These are phyloP conservation scores for Mycena rosella DNA, from an alignment of 768 basidiomycete species.

Conservation along the genomic window DNA sequence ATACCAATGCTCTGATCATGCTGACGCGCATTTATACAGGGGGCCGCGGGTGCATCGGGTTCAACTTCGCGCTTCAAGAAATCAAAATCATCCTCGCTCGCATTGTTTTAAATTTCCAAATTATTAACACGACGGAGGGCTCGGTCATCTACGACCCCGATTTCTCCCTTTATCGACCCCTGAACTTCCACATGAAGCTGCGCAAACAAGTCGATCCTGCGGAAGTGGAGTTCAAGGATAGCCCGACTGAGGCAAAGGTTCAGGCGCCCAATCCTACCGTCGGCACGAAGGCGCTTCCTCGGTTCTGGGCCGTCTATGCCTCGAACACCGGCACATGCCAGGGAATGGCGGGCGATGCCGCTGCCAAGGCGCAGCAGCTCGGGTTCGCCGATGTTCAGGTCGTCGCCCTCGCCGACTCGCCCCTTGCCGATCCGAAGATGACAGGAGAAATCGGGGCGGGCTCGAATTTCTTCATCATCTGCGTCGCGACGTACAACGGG, in stretches of 20 bases:
- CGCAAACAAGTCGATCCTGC: constrained; percentile 25
- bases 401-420: constrained; percentile 27
- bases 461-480: constrained; percentile 30
- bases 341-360: constrained; percentile 33
- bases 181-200: constrained; percentile 34
- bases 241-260: not conserved
- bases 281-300: constrained; percentile 14
- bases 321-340: constrained; percentile 31
- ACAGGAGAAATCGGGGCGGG: constrained; percentile 18
- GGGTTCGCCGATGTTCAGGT: constrained; percentile 30
- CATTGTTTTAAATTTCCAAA: constrained; percentile 33
- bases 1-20: not conserved
- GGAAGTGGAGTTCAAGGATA: not conserved
- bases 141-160: constrained; percentile 35
- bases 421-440: constrained; percentile 12
- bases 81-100: constrained; percentile 26
- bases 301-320: constrained; percentile 31
- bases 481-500: constrained; percentile 34
- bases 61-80: constrained; percentile 32
- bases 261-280: constrained; percentile 26
- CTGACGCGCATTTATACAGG: not conserved
- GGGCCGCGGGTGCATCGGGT: constrained; percentile 30
- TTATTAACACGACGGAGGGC: constrained; percentile 32
- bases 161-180: constrained; percentile 26
- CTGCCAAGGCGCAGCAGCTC: constrained; percentile 22